Conservation (phyloP, 371 early-diverging fungal species). For the Blakeslea trispora region DNA sequence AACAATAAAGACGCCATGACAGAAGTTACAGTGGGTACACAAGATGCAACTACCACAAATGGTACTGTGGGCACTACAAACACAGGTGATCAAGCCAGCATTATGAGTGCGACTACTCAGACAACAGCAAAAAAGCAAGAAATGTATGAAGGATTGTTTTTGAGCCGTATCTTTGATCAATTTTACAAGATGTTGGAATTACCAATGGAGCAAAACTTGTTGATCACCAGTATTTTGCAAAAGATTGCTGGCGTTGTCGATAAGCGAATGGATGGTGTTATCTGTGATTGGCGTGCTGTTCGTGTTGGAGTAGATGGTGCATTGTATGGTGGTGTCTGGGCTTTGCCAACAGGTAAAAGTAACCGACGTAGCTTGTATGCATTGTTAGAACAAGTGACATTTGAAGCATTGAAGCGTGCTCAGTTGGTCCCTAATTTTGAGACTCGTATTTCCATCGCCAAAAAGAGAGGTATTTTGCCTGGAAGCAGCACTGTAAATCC, state of each 20-base stretch:
- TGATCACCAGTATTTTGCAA: constrained; percentile 52
- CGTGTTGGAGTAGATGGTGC: constrained; percentile 48
- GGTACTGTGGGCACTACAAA: background rate
- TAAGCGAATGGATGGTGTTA: constrained; percentile 50
- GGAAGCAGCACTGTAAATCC: constrained; percentile 1
- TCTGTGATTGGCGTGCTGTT: constrained; percentile 53
- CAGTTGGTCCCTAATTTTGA: constrained; percentile 56
- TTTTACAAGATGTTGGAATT: constrained; percentile 48
- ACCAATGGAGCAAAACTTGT: constrained; percentile 48
- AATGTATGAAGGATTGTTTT: constrained; percentile 49
- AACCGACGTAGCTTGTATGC: constrained; percentile 48
- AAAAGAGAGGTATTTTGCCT: constrained; percentile 41
- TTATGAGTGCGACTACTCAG: constrained; percentile 16
- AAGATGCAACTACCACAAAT: background rate
- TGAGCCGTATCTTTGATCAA: constrained; percentile 48
- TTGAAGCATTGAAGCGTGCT: constrained; percentile 53
- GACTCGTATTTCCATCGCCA: constrained; percentile 49
- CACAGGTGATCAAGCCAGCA: constrained; percentile 21
- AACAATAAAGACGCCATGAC: constrained; percentile 12
- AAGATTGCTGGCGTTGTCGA: constrained; percentile 53
- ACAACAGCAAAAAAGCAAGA: constrained; percentile 22
- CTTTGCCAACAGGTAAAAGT: constrained; percentile 37
- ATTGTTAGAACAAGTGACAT: constrained; percentile 51
- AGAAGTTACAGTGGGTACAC: constrained; percentile 12
- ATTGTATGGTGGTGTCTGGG: constrained; percentile 52